Conservation (phyloP, 164 flowering plant species). For the Vitis riparia region DNA sequence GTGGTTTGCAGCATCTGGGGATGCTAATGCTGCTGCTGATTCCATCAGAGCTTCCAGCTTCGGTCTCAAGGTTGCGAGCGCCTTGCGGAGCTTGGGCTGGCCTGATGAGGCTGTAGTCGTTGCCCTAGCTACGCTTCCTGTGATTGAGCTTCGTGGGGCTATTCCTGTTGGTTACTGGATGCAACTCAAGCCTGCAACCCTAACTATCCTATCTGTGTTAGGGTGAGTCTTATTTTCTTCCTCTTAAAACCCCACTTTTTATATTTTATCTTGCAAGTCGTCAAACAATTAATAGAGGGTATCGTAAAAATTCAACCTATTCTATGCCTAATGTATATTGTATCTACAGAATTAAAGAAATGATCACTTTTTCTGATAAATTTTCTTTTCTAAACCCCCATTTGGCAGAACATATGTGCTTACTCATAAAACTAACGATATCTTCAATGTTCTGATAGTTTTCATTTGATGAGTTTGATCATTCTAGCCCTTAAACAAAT, state of each 20-base stretch:
- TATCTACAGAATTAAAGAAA: neutral
- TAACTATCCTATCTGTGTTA: constrained; percentile 70
- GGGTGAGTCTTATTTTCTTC: constrained; percentile 45
- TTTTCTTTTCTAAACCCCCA: neutral
- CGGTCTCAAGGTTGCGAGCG: constrained; percentile 68
- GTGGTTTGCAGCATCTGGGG: constrained; percentile 48
- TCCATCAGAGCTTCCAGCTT: constrained; percentile 77
- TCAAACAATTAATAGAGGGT: neutral
- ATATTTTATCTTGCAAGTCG: neutral
- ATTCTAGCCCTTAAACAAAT: neutral
- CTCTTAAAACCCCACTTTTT: neutral
- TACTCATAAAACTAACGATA: too few relatives aligned
- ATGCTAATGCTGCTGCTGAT: constrained; percentile 60
- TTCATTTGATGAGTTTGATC: neutral
- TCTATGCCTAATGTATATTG: neutral
- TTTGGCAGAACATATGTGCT: too few relatives aligned
- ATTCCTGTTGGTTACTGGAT: constrained; percentile 99
- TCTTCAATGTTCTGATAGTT: too few relatives aligned
- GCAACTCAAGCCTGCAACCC: constrained; percentile 69
- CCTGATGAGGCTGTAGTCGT: constrained; percentile 87
- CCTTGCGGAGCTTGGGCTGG: constrained; percentile 72
- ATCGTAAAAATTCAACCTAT: neutral
- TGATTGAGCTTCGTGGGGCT: constrained; percentile 97
- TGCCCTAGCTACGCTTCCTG: constrained; percentile 88
- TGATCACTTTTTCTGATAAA: neutral